Base-by-base conservation (phyloP, 768 basidiomycete genomes). In the Termitomyces sp. region DNA sequence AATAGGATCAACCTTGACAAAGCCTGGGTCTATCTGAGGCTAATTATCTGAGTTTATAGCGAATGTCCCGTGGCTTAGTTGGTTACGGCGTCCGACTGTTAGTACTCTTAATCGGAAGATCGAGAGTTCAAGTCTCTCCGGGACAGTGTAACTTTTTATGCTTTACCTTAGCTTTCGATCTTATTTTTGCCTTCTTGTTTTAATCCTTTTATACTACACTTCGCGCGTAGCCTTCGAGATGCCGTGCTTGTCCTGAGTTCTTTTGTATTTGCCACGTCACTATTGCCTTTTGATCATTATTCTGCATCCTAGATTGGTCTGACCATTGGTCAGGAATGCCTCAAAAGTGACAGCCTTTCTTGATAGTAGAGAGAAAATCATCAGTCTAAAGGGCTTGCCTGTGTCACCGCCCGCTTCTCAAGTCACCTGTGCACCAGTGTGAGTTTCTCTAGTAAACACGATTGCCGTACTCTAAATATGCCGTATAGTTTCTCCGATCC, bases 41-140 rank as follows among this genome's bases (percentile, higher is more conserved):
- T 25, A 25, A 25, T 25, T 25, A 25, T 25, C 25, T 25, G 1
- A 25, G 1, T 11, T 11, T 3, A 14, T 29, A 34, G 0, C 5
- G 15, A 17, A 0, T 51, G 50, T 52, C 51, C 36, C 51, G 51
- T 52, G 51, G 34, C 51, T 52, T 52, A 52, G 51, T 52, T 52
- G 51, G 51, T 52, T 52, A 52, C 51, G 51, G 51, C 51, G 51
- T 52, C 51, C 51, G 51, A 52, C 51, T 52, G 51, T 52, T 52
- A 52, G 14, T 20, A 0, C 51, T 52, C 34, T 52, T 12, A 52
- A 52, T 52, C 51, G 51, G 51, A 52, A 52, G 51, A 52, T 52
- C 51, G 51, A 52, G 51, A 52, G 51, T 52, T 52, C 51, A 52
- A 52, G 51, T 52, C 51, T 52, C 34, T 52, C 51, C 51, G 51